A percentile compares a stretch with the other conserved stretches of the same genome.
Conservation (phyloP, 2,329 filamentous ascomycete genomes). For the Ophiostoma piceae region DNA sequence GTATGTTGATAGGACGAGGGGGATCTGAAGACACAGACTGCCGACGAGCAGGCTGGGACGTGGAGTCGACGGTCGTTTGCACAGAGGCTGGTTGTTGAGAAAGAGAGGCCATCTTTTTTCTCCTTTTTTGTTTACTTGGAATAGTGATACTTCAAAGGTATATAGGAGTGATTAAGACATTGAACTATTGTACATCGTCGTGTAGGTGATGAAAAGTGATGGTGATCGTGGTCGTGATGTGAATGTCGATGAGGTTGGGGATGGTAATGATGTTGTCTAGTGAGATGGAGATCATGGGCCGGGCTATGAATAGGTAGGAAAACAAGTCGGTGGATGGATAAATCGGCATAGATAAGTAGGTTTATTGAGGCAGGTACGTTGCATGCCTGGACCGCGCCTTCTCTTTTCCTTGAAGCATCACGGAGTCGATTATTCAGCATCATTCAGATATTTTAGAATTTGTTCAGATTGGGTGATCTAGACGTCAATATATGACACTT, state of each 20-base stretch:
- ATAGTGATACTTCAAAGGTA: neutral
- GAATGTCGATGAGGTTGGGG: neutral
- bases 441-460: neutral
- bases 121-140: neutral
- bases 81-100: neutral
- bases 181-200: neutral
- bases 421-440: neutral
- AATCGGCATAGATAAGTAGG: neutral
- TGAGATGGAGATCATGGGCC: neutral
- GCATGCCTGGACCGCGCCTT: neutral
- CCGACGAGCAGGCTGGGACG: neutral
- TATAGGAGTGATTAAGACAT: neutral
- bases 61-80: neutral
- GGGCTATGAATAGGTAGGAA: neutral
- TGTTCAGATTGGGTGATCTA: neutral
- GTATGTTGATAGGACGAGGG: no score
- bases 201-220: neutral
- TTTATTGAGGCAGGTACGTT: neutral
- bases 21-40: neutral
- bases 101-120: neutral
- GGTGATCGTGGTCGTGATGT: constrained; percentile 1
- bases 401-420: neutral
- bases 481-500: no score
- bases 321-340: neutral
- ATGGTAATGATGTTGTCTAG: neutral